These are phyloP conservation scores for Mycothermus thermophilus DNA, from an alignment of 495 filamentous ascomycete species.

Conservation along the genomic window DNA sequence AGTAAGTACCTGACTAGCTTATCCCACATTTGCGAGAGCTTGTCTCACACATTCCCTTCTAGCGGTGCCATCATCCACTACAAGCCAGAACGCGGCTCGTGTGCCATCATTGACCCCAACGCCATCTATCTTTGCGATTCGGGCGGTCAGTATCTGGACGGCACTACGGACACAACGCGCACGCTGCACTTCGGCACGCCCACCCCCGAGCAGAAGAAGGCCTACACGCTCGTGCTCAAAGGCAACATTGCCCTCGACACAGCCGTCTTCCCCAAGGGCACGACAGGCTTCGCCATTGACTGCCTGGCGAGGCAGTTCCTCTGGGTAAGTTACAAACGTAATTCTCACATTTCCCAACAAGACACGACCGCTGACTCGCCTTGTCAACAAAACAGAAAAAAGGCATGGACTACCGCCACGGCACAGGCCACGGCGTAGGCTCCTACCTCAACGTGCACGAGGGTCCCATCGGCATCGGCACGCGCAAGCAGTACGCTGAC, in stretches of 20 bases:
- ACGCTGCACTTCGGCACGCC: constrained; percentile 87
- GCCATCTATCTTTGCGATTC: constrained; percentile 94
- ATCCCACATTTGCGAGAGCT: neutral
- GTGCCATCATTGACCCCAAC: constrained; percentile 72
- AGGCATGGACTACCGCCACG: constrained; percentile 90
- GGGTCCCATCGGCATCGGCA: constrained; percentile 92
- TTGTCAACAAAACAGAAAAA: constrained; percentile 36
- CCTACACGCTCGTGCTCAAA: constrained; percentile 92
- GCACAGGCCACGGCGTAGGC: constrained; percentile 92
- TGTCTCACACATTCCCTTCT: constrained; percentile 2
- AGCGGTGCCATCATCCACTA: constrained; percentile 92
- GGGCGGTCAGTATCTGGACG: constrained; percentile 87
- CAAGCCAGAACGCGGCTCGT: constrained; percentile 73
- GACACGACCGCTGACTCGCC: neutral
- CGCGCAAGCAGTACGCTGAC: constrained; percentile 78
- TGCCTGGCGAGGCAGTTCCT: constrained; percentile 78
- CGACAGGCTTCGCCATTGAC: constrained; percentile 85
- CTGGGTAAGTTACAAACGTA: constrained; percentile 44
- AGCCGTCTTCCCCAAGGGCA: constrained; percentile 87
- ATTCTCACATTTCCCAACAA: neutral
- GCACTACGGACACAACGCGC: constrained; percentile 91
- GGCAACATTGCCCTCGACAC: constrained; percentile 86
- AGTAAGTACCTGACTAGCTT: constrained; percentile 29
- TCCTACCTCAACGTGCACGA: constrained; percentile 93
- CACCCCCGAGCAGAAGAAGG: constrained; percentile 70